Evolutionary conservation across 345 rosid genomes (phyloP), one percentile per base, ranked within the genome.

Genomic region (Ceriops zippeliana): DNA sequence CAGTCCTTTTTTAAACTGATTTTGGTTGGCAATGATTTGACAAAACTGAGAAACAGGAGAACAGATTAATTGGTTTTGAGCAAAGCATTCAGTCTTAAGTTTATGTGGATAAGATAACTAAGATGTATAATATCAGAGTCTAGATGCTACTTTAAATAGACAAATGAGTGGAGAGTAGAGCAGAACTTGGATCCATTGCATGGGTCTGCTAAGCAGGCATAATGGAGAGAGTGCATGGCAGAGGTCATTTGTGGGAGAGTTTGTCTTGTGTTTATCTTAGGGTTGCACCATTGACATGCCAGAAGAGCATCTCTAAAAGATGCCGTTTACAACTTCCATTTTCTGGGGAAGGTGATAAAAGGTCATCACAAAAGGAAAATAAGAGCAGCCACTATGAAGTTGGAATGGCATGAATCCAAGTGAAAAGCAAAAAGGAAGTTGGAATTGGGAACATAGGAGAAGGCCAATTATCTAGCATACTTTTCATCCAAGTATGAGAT

Each of bases 371-470:
- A 22, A 67, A 34, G 8, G 11, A n/a, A 42, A 61, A 21, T 4
- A 52, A 69, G 64, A 31, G 28, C 31, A 59, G 4, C 22, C 15
- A 19, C n/a, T 16, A 16, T 58, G 1, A 58, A 62, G 38, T 26
- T 53, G 2, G 30, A 52, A 52, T 17, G 58, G 19, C 11, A 1
- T 59, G 1, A 13, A 34, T 11, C 20, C 38, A 15, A 19, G 27
- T 11, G 5, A 27, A 62, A 53, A 26, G 67, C 5, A 69, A 21
- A 53, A 52, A 32, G 62, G 62, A 52, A 61, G 61, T 19, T 70
- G 27, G 56, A 56, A 54, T 54, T 42, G n/a, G 42, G 47, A 35
- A 70, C 58, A 62, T 24, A 16, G n/a, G 10, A 62, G 20, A 19
- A 37, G 4, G 32, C 10, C 35, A 24, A 2, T 31, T 49, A 21